Conservation (phyloP, 192 early-diverging fungal genomes). For the Coemansia sp. region DNA sequence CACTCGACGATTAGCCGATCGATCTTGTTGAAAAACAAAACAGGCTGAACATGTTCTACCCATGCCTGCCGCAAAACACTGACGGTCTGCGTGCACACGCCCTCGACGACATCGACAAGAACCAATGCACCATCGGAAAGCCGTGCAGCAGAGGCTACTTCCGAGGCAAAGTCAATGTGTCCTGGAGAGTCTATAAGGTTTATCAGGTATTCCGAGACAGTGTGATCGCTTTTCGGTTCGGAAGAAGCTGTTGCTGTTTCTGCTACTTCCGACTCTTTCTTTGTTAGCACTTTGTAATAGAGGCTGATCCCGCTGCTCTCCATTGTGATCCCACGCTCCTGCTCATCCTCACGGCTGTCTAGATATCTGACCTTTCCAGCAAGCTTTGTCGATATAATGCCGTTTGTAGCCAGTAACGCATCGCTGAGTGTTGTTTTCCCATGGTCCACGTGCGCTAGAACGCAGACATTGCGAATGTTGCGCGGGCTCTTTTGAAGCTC, state of each 20-base stretch:
- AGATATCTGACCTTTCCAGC: slow-evolving; percentile 95
- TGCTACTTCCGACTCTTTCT: slow-evolving; percentile 14
- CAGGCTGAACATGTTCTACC: slow-evolving; percentile 83
- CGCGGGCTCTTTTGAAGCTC: slow-evolving; percentile 67
- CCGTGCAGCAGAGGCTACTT: slow-evolving; percentile 98
- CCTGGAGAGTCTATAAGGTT: slow-evolving; percentile 99
- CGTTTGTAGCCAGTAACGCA: slow-evolving; percentile 93
- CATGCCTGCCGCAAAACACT: slow-evolving; percentile 95
- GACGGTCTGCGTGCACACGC: slow-evolving; percentile 98
- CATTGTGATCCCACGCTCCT: slow-evolving; percentile 99
- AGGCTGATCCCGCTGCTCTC: slow-evolving; percentile 94
- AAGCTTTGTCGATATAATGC: slow-evolving; percentile 93
- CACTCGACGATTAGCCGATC: slow-evolving; percentile 94
- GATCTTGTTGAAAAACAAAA: slow-evolving; percentile 98
- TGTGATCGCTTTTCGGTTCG: background rate
- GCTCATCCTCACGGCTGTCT: slow-evolving; percentile 96
- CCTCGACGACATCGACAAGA: slow-evolving; percentile 96
- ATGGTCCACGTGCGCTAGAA: slow-evolving; percentile 98
- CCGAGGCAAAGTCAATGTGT: slow-evolving; percentile 97
- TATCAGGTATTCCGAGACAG: slow-evolving; percentile 76
- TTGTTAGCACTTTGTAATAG: slow-evolving; percentile 73
- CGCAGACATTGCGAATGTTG: slow-evolving; percentile 94
- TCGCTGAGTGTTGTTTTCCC: slow-evolving; percentile 98
- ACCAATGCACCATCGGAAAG: slow-evolving; percentile 95
- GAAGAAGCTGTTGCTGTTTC: background rate